Evolutionary conservation across 768 basidiomycete genomes (phyloP).

Genomic region (Mycena polygramma): DNA sequence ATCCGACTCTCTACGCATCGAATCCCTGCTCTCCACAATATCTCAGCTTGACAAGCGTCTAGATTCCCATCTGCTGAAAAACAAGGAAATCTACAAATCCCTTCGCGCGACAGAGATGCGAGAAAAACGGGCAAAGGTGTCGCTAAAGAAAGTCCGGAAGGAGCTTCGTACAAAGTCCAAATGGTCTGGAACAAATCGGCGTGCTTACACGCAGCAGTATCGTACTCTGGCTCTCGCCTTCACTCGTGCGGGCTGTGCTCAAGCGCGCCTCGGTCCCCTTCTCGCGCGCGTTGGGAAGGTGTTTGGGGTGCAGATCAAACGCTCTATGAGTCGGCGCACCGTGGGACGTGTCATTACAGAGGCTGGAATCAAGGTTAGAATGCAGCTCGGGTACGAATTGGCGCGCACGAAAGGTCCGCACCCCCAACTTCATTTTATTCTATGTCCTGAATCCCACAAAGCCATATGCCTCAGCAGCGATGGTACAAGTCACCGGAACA

Average conservation of each 20-base stretch:
- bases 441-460: background rate
- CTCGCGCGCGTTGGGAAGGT: constrained; percentile 9
- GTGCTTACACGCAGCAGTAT: background rate
- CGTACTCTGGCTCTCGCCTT: constrained; percentile 7
- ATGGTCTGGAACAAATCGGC: background rate
- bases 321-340: constrained; percentile 11
- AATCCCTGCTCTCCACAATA: background rate
- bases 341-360: constrained; percentile 22
- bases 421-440: no score
- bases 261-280: constrained; percentile 9
- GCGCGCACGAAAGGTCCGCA: constrained; percentile 2
- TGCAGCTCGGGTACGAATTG: constrained; percentile 23
- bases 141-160: background rate
- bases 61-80: background rate
- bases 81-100: background rate
- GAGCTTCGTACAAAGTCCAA: background rate
- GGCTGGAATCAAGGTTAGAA: constrained; percentile 15
- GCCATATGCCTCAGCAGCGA: constrained; percentile 21
- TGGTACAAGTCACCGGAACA: constrained; percentile 33
- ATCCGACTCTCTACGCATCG: background rate
- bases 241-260: background rate
- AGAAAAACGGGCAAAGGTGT: background rate
- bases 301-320: constrained; percentile 10
- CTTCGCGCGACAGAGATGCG: background rate
- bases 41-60: background rate